Percentiles rank a stretch among this genome's conserved stretches.
These are phyloP conservation scores for Wallacemonas sp. DNA, from an alignment of 208 protist genomes.

Conservation along the genomic window DNA sequence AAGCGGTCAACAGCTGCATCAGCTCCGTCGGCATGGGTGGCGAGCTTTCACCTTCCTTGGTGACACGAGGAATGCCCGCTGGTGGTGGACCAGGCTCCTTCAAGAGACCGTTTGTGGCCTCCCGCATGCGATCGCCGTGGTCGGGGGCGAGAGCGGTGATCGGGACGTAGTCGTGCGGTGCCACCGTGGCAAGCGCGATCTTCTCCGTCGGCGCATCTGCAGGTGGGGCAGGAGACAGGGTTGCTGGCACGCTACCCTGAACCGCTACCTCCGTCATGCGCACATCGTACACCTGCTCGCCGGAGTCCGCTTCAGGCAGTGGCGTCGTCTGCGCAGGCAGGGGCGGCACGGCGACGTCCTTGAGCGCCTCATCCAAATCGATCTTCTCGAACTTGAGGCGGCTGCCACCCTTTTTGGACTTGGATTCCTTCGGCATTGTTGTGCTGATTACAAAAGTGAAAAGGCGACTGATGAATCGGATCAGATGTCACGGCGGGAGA, in stretches of 20 bases:
- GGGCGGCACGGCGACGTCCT: slow-evolving; percentile 2
- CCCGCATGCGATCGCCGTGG: slow-evolving; percentile 52
- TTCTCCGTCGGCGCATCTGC: slow-evolving; percentile 6
- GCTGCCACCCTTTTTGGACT: slow-evolving; percentile 5
- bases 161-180: slow-evolving; percentile 59
- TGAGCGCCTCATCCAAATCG: slow-evolving; percentile 10
- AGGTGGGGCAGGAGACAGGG: slow-evolving; percentile 3
- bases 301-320: slow-evolving; percentile 38
- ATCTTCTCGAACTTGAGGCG: slow-evolving; percentile 15
- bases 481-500: neutral
- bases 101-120: slow-evolving; percentile 71
- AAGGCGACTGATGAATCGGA: too few relatives aligned
- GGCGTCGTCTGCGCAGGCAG: neutral
- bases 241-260: neutral
- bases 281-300: slow-evolving; percentile 12
- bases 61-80: slow-evolving; percentile 53
- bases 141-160: slow-evolving; percentile 59
- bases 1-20: slow-evolving; percentile 74
- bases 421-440: slow-evolving; percentile 8
- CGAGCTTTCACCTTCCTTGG: slow-evolving; percentile 57
- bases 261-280: slow-evolving; percentile 1
- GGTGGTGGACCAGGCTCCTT: slow-evolving; percentile 74
- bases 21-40: slow-evolving; percentile 77
- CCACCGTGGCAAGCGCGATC: slow-evolving; percentile 7
- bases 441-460: too few relatives aligned